A percentile compares a stretch with the other conserved stretches of the same genome.
Conservation (phyloP, 495 filamentous ascomycete species). For the Aspergillus indologenus region DNA sequence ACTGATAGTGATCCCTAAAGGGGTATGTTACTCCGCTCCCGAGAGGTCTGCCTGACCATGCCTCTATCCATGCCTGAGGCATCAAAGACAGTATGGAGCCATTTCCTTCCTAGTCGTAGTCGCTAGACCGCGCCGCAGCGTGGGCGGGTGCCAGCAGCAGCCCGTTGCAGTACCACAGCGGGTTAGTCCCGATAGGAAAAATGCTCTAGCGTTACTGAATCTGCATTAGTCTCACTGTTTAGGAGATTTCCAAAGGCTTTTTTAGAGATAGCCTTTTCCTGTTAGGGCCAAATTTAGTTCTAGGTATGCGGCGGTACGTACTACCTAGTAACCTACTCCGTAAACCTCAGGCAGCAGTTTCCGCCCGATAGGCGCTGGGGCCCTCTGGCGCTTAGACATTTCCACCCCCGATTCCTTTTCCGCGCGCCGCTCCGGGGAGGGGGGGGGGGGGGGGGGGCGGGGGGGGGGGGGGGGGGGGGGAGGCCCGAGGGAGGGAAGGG, state of each 20-base stretch:
- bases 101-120: too few species aligned
- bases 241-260: too few species aligned
- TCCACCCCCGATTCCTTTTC: background rate
- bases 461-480: too few species aligned
- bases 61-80: background rate
- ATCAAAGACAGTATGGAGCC: background rate
- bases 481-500: too few species aligned
- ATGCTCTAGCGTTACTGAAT: background rate
- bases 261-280: too few species aligned
- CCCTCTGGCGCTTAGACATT: background rate
- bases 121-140: too few species aligned
- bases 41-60: background rate
- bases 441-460: too few species aligned
- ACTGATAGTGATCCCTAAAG: background rate
- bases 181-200: background rate
- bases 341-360: slow-evolving; percentile 1
- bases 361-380: background rate
- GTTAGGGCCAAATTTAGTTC: too few species aligned
- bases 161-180: too few species aligned
- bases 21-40: slow-evolving; percentile 1
- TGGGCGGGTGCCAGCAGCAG: too few species aligned
- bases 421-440: background rate
- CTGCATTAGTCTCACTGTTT: background rate
- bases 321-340: too few species aligned
- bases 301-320: too few species aligned